phyloP scores from a whole-genome alignment of 73 alveolate genomes.

The Paramecium bursaria region DNA sequence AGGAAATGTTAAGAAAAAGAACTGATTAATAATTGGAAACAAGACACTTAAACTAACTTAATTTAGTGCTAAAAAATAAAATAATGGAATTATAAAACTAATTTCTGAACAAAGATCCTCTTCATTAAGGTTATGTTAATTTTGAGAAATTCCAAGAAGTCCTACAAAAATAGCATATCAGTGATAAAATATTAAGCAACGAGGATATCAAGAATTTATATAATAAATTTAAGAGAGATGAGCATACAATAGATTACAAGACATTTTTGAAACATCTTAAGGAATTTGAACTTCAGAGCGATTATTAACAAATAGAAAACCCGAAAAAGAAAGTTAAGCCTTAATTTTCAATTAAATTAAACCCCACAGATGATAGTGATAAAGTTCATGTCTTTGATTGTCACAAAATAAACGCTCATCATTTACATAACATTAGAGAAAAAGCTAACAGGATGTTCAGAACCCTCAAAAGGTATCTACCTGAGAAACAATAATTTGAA shows the following conservation, averaged over 20 bases:
- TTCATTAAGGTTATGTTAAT: slow-evolving; percentile 55
- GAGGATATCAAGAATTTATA: slow-evolving; percentile 40
- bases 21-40: slow-evolving; percentile 27
- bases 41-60: slow-evolving; percentile 60
- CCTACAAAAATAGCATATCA: slow-evolving; percentile 19
- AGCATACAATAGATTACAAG: slow-evolving; percentile 55
- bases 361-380: slow-evolving; percentile 41
- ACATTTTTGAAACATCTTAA: slow-evolving; percentile 48
- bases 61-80: slow-evolving; percentile 57
- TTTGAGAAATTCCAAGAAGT: slow-evolving; percentile 66
- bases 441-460: slow-evolving; percentile 63
- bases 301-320: slow-evolving; percentile 20
- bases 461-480: slow-evolving; percentile 52
- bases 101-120: slow-evolving; percentile 43
- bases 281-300: slow-evolving; percentile 45
- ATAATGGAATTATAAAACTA: neutral
- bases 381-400: slow-evolving; percentile 61
- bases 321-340: slow-evolving; percentile 13
- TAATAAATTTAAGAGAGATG: slow-evolving; percentile 62
- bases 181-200: slow-evolving; percentile 54
- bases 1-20: slow-evolving; percentile 54
- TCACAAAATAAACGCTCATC: slow-evolving; percentile 57
- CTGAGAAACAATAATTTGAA: slow-evolving; percentile 34
- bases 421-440: slow-evolving; percentile 43
- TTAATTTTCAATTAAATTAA: neutral